phyloP scores from a whole-genome alignment of 495 filamentous ascomycete genomes.

The Apiosordaria backusii region DNA sequence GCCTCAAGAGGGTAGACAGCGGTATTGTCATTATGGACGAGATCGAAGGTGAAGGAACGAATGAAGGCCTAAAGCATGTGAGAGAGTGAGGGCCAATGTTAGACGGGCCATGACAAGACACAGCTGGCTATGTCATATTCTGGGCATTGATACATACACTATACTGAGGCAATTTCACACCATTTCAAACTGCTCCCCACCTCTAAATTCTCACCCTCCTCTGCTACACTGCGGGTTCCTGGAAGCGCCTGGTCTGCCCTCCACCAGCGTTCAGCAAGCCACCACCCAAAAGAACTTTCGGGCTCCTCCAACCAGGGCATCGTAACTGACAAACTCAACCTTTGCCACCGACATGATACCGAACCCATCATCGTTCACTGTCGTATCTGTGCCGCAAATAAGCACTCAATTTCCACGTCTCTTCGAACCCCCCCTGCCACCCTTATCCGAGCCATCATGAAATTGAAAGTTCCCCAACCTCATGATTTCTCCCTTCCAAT shows the following conservation, averaged over 20 bases:
- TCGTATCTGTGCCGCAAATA: background rate
- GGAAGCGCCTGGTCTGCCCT: no score
- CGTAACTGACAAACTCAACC: no score
- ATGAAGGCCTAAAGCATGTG: background rate
- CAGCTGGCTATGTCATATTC: background rate
- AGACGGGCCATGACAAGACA: background rate
- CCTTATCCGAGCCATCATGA: no score
- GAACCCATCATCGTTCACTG: background rate
- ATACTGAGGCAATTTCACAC: background rate
- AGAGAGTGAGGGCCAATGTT: background rate
- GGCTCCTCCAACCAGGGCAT: no score
- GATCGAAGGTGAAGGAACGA: background rate
- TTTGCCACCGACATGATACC: background rate
- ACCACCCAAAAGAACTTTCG: background rate
- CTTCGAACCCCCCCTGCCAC: no score
- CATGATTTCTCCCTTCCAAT: background rate
- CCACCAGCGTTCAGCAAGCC: no score
- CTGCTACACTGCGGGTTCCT: no score
- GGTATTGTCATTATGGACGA: constrained; percentile 11
- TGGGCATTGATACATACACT: background rate
- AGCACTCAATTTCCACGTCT: background rate
- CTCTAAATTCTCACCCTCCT: no score
- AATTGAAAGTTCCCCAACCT: background rate
- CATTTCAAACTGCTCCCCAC: background rate
- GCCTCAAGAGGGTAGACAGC: constrained; percentile 10